Evolutionary conservation across 2,329 filamentous ascomycete genomes (phyloP).

Genomic region (Exophiala mesophila): DNA sequence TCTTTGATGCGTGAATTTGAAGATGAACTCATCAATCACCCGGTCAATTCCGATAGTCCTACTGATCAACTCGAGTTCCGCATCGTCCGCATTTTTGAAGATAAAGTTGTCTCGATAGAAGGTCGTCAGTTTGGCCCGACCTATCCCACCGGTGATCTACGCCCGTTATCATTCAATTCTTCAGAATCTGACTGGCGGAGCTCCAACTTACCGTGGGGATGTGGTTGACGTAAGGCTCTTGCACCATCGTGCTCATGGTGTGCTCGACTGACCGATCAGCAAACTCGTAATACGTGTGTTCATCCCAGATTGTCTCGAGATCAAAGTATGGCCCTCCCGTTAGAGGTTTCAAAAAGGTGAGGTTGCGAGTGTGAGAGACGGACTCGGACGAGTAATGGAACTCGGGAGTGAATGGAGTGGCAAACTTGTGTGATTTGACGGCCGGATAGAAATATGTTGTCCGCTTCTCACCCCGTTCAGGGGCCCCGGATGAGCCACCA

Average conservation of each 20-base stretch:
- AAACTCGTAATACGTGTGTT: slow-evolving; percentile 70
- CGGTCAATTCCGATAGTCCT: slow-evolving; percentile 68
- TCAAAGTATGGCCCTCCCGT: slow-evolving; percentile 65
- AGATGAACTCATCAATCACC: slow-evolving; percentile 66
- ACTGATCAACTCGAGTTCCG: slow-evolving; percentile 63
- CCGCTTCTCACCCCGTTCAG: not conserved
- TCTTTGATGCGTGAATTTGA: slow-evolving; percentile 58
- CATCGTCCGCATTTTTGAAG: slow-evolving; percentile 65
- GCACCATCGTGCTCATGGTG: slow-evolving; percentile 78
- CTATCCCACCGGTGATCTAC: slow-evolving; percentile 63
- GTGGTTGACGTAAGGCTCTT: slow-evolving; percentile 74
- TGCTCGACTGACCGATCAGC: slow-evolving; percentile 61
- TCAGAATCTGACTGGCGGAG: not conserved
- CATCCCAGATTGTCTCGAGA: slow-evolving; percentile 72
- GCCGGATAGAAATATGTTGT: slow-evolving; percentile 43
- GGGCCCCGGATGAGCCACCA: not conserved
- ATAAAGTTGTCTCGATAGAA: slow-evolving; percentile 75
- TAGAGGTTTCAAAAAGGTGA: slow-evolving; percentile 60
- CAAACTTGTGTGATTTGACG: slow-evolving; percentile 40
- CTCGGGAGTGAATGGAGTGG: slow-evolving; percentile 46
- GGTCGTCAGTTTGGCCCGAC: slow-evolving; percentile 54
- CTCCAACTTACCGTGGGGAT: slow-evolving; percentile 61
- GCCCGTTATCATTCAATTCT: not conserved
- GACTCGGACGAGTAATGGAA: slow-evolving; percentile 54
- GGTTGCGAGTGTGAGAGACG: slow-evolving; percentile 61